phyloP scores from a whole-genome alignment of 305 asterid species.

The Coffea humblotiana region DNA sequence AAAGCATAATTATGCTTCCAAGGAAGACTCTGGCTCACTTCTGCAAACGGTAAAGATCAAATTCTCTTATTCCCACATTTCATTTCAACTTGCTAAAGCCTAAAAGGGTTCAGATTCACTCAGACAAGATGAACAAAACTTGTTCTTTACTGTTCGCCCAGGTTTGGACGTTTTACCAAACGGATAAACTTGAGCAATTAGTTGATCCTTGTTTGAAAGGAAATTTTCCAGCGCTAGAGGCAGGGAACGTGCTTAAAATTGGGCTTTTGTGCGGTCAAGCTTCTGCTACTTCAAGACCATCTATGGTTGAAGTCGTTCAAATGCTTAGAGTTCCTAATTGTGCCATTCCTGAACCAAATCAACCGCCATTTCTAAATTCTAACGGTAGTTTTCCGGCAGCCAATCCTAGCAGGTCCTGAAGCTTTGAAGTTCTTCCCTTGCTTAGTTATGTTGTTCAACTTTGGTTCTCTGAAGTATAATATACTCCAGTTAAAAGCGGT shows the following conservation, averaged over 20 bases:
- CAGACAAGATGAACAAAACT: neutral
- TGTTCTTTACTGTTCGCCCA: neutral
- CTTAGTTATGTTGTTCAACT: too few species aligned
- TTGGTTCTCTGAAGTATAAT: too few species aligned
- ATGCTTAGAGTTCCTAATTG: slow-evolving; percentile 26
- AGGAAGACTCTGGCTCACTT: slow-evolving; percentile 68
- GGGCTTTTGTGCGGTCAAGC: slow-evolving; percentile 50
- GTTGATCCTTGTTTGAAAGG: slow-evolving; percentile 31
- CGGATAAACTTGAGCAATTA: slow-evolving; percentile 22
- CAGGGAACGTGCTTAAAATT: slow-evolving; percentile 26
- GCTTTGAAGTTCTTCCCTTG: neutral
- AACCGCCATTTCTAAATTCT: slow-evolving; percentile 39
- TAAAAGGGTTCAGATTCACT: neutral
- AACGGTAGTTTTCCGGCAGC: slow-evolving; percentile 11
- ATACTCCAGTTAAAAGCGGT: too few species aligned
- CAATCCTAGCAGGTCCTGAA: slow-evolving; percentile 10
- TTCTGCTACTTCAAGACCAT: slow-evolving; percentile 35
- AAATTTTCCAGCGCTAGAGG: slow-evolving; percentile 28
- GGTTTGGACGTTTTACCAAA: slow-evolving; percentile 44
- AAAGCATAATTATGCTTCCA: slow-evolving; percentile 58
- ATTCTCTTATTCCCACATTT: neutral
- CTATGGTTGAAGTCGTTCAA: slow-evolving; percentile 37
- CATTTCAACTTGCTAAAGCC: too few species aligned
- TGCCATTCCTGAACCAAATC: slow-evolving; percentile 32
- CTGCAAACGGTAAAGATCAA: slow-evolving; percentile 55